Evolutionary conservation across 805 yeast species (phyloP).

Genomic region (Candida taoyuanica): DNA sequence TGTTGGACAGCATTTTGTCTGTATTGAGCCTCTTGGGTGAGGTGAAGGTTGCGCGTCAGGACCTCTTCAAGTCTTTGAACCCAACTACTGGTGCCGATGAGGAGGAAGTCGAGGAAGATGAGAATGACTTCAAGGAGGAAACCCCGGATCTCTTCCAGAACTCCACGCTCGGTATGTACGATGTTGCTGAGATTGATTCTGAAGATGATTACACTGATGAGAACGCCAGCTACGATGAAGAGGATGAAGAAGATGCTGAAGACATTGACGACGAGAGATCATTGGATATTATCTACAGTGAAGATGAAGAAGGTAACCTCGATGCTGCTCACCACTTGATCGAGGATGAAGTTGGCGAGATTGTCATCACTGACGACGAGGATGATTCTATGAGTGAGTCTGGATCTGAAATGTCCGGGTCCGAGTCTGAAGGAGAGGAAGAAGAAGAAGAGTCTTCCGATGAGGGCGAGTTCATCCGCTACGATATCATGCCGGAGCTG

Average conservation of each 20-base stretch:
- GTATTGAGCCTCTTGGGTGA: conserved; percentile 55
- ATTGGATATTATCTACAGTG: conserved; percentile 30
- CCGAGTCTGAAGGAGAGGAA: conserved; percentile 25
- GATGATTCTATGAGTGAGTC: conserved; percentile 18
- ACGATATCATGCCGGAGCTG: conserved; percentile 16
- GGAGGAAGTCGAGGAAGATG: conserved; percentile 51
- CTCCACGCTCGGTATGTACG: conserved; percentile 93
- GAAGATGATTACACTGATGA: conserved; percentile 57
- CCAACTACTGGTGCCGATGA: conserved; percentile 41
- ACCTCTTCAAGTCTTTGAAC: conserved; percentile 44
- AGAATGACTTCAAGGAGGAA: conserved; percentile 59
- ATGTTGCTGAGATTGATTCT: conserved; percentile 65
- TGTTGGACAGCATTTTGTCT: conserved; percentile 54
- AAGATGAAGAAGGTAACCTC: conserved; percentile 30
- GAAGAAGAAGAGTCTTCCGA: conserved; percentile 11
- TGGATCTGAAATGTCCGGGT: conserved; percentile 14
- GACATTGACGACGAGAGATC: conserved; percentile 19
- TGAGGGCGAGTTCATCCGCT: conserved; percentile 9
- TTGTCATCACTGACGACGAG: conserved; percentile 13
- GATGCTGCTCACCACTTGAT: conserved; percentile 28
- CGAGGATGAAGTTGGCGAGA: conserved; percentile 27
- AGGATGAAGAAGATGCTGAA: conserved; percentile 33
- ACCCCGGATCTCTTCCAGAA: conserved; percentile 81
- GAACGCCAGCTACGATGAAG: conserved; percentile 43
- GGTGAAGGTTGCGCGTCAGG: conserved; percentile 52